A percentile compares a stretch with the other conserved stretches of the same genome.
Conservation (phyloP, 1,284 basidiomycete genomes). For the Microbotryum scabiosae region DNA sequence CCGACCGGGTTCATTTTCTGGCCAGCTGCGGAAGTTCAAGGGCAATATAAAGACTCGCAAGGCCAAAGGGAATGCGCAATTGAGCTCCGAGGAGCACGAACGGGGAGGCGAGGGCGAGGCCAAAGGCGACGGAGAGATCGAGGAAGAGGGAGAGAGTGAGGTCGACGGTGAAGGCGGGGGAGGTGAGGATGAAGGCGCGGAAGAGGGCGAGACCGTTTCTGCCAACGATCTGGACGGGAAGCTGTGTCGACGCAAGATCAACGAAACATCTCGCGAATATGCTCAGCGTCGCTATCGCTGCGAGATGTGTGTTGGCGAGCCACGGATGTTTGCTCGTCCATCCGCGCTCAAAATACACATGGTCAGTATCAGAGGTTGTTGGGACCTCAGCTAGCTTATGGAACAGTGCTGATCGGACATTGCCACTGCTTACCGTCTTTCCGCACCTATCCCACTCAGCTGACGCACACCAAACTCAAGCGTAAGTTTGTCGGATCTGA, state of each 20-base stretch:
- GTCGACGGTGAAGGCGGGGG: background rate
- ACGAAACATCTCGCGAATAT: slow-evolving; percentile 4
- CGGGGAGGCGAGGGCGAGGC: background rate
- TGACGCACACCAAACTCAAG: slow-evolving; percentile 16
- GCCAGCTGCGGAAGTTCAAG: too few species aligned
- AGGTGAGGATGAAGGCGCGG: background rate
- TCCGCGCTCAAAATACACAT: slow-evolving; percentile 13
- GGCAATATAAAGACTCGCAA: too few species aligned
- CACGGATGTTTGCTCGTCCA: slow-evolving; percentile 9
- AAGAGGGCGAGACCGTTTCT: background rate
- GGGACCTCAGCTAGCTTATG: too few species aligned
- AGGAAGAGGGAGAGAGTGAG: background rate
- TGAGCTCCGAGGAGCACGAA: background rate
- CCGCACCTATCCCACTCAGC: background rate
- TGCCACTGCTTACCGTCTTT: background rate
- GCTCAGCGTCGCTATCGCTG: slow-evolving; percentile 10
- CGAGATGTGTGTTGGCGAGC: slow-evolving; percentile 6
- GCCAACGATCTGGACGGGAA: background rate
- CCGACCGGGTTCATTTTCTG: too few species aligned
- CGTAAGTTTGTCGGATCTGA: background rate
- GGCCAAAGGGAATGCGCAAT: too few species aligned
- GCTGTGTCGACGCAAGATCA: background rate
- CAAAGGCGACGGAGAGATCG: background rate
- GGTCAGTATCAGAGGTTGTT: background rate
- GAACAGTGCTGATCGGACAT: background rate